phyloP scores from a whole-genome alignment of 2,329 filamentous ascomycete species.

The Ceratocystis diversiconidia region DNA sequence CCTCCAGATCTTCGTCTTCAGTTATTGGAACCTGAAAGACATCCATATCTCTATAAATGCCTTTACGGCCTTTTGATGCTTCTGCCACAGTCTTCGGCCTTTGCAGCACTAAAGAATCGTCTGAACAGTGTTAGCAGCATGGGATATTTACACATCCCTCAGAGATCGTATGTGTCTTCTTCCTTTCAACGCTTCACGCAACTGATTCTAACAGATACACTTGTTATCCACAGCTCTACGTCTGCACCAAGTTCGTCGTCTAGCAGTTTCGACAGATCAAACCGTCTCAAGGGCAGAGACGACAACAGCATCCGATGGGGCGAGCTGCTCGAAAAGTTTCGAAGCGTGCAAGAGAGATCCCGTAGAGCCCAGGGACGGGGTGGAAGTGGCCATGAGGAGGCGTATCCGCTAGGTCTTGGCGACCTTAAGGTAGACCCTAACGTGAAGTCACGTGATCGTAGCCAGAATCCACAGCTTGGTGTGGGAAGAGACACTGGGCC shows the following conservation, averaged over 20 bases:
- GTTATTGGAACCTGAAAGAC: constrained; percentile 85
- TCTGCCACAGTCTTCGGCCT: constrained; percentile 92
- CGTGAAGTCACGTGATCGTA: constrained; percentile 28
- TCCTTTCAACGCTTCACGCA: not conserved
- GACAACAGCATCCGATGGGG: constrained; percentile 80
- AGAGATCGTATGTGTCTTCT: constrained; percentile 50
- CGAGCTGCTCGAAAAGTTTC: constrained; percentile 90
- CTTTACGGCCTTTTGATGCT: constrained; percentile 95
- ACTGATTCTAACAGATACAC: not conserved
- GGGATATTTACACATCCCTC: constrained; percentile 77
- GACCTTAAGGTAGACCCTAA: constrained; percentile 31
- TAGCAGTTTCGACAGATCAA: constrained; percentile 56
- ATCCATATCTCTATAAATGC: constrained; percentile 92
- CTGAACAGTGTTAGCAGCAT: constrained; percentile 96
- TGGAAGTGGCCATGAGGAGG: constrained; percentile 37
- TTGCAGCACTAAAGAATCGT: constrained; percentile 89
- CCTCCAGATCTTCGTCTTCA: constrained; percentile 74
- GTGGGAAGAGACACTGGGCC: constrained; percentile 37
- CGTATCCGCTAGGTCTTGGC: constrained; percentile 31
- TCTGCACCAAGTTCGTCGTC: constrained; percentile 42
- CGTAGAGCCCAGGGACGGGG: constrained; percentile 52
- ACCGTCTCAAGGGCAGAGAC: constrained; percentile 66
- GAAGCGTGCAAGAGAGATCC: constrained; percentile 74
- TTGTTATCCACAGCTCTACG: constrained; percentile 23
- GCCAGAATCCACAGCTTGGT: constrained; percentile 32